A percentile compares a stretch with the other conserved stretches of the same genome.
These are phyloP conservation scores for Parascedosporium putredinis DNA, from an alignment of 2,329 filamentous ascomycete genomes.

Conservation along the genomic window DNA sequence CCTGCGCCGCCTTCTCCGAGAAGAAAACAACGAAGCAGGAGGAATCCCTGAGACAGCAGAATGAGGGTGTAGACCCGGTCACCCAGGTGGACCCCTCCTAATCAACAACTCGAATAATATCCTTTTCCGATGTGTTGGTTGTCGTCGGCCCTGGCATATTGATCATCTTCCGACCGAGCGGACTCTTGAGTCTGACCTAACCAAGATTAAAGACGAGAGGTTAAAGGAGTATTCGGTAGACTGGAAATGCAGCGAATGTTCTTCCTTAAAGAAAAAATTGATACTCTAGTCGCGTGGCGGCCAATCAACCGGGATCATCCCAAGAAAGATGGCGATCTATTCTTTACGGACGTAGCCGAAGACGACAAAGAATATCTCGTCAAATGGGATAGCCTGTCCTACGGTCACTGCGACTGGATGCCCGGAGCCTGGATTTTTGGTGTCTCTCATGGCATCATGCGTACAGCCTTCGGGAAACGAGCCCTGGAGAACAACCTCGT, in stretches of 20 bases:
- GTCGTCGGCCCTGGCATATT: constrained; percentile 72
- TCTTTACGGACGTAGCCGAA: constrained; percentile 28
- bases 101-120: constrained; percentile 67
- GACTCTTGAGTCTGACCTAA: constrained; percentile 23
- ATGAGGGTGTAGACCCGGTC: constrained; percentile 68
- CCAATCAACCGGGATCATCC: constrained; percentile 30
- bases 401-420: constrained; percentile 78
- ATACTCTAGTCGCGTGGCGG: constrained; percentile 80
- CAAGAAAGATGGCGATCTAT: constrained; percentile 9
- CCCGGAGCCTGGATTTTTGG: constrained; percentile 84
- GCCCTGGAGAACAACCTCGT: constrained; percentile 46
- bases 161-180: constrained; percentile 60
- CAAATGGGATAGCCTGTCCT: constrained; percentile 75
- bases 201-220: constrained; percentile 36
- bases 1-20: constrained; percentile 66
- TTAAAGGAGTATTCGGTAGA: constrained; percentile 61
- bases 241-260: constrained; percentile 76
- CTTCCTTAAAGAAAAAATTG: constrained; percentile 55
- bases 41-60: constrained; percentile 70
- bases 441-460: constrained; percentile 50
- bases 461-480: constrained; percentile 65
- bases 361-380: constrained; percentile 86
- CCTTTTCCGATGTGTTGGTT: constrained; percentile 72
- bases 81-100: constrained; percentile 54
- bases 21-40: constrained; percentile 70